phyloP scores from a whole-genome alignment of 805 yeast species.

The Pichia manshurica region DNA sequence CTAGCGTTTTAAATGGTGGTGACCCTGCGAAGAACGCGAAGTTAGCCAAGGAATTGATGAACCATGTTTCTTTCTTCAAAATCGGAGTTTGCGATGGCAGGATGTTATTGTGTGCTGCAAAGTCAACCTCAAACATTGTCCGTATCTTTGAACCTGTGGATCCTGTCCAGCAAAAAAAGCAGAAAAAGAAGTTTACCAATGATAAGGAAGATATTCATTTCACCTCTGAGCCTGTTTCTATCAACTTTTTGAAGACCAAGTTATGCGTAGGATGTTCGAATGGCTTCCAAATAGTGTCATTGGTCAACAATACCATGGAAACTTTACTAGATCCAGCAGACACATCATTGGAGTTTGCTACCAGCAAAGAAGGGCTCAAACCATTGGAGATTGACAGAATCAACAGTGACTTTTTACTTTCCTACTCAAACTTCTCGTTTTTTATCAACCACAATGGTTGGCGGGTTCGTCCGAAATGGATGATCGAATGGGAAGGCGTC shows the following conservation, averaged over 20 bases:
- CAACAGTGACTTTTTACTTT: slow-evolving; percentile 79
- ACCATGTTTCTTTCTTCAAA: slow-evolving; percentile 86
- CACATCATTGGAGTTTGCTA: slow-evolving; percentile 92
- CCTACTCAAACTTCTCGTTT: slow-evolving; percentile 90
- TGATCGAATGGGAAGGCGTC: slow-evolving; percentile 93
- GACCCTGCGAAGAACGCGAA: slow-evolving; percentile 50
- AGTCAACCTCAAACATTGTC: slow-evolving; percentile 70
- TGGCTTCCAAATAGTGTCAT: slow-evolving; percentile 91
- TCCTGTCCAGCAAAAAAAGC: slow-evolving; percentile 54
- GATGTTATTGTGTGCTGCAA: slow-evolving; percentile 84
- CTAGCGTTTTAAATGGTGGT: slow-evolving; percentile 54
- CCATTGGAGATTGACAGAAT: slow-evolving; percentile 91
- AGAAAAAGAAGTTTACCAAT: slow-evolving; percentile 64
- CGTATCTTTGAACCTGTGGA: slow-evolving; percentile 86
- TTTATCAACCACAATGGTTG: slow-evolving; percentile 94
- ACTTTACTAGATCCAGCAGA: slow-evolving; percentile 96
- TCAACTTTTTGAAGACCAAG: slow-evolving; percentile 82
- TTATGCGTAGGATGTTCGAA: slow-evolving; percentile 93
- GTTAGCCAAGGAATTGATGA: slow-evolving; percentile 70
- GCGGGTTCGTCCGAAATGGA: slow-evolving; percentile 92
- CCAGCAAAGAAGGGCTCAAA: slow-evolving; percentile 63
- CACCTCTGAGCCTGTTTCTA: slow-evolving; percentile 84
- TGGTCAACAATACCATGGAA: slow-evolving; percentile 80
- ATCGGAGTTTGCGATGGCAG: slow-evolving; percentile 90
- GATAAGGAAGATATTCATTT: slow-evolving; percentile 73